Evolutionary conservation across 768 basidiomycete genomes (phyloP), one percentile per base, ranked within the genome.

Genomic region (Sporobolomyces pararoseus): DNA sequence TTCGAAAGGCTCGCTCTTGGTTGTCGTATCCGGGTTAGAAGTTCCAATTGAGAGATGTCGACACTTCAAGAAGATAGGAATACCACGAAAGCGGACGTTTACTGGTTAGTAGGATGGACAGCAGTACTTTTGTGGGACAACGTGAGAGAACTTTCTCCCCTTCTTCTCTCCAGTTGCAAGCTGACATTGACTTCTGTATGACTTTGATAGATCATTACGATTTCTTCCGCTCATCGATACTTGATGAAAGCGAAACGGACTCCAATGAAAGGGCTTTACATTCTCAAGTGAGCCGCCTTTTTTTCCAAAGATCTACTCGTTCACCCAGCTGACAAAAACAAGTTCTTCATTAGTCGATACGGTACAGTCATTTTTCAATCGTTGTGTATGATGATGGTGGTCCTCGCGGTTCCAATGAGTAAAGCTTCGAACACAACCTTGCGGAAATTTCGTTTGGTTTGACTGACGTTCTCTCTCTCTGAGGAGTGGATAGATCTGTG

Each of bases 51-150:
- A 53, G 7, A 10, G 49, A 55, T 55, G 54, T 10, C 32, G 16
- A 37, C 54, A 16, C 31, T 58, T 6, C n/a, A 19, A 29, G n/a
- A 58, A 37, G 19, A 58, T 7, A 34, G n/a, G 23, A 39, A 58
- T 19, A 37, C 55, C 37, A 58, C 55, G 13, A 58, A 42, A 42
- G 55, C 55, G 23, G 55, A 58, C 55, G 55, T 58, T 5, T 58
- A 58, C 35, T 58, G 55, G 55, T 37, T 58, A 35, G 55, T 58
- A 34, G 55, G 55, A n/a, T 58, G 55, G 55, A 42, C 55, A 14
- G 55, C 55, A 4, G 39, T 58, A 3, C 37, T 37, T 29, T 12
- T 58, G 4, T 58, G 55, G 55, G 55, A 58, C 37, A 58, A 39
- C n/a, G 55, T 58, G 55, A 35, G 55, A 25, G 10, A 14, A 4